Evolutionary conservation across 148 eudicot genomes (phyloP), one percentile per base, ranked within the genome.

Genomic region (Amaranthus palmeri): DNA sequence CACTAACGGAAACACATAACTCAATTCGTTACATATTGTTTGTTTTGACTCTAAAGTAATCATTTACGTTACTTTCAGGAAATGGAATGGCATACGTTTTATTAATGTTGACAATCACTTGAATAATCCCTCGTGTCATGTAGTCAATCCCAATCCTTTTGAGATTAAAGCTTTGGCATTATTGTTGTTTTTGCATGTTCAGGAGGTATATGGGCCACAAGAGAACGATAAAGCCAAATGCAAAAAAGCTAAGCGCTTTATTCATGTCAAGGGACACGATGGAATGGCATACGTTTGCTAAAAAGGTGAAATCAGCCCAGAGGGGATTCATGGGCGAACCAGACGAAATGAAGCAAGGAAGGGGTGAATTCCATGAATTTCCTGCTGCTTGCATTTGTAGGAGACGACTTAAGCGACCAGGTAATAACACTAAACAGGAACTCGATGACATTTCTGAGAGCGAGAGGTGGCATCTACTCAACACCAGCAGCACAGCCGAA

Each of bases 291-390:
- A 85, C 88, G 61, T 96, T 92, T 57, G 78, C 96, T 0, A 92
- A 77, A 67, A 92, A 92, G 83, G 99, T 96, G 3, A 96, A 88
- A 72, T 83, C 96, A 43, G 86, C 90, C 65, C 99, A 96, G 76
- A 80, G 86, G 65, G 99, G 96, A 41, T 96, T 96, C 81, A 85
- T 96, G 89, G 99, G 97, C 50, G 99, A 96, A 81, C 99, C 97
- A 11, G 91, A 92, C 46, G 99, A 92, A 84, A 78, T 88, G 79
- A 89, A 73, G 81, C 89, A 86, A 0, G 96, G 96, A 49, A 85
- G 85, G 55, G 86, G 85, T 0, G 99, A 96, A 61, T 96, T 92
- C 81, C 90, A 90, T 49, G 97, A 96, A 77, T 86, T 83, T 51
- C 99, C 99, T 45, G 81, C 87, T 52, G 72, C 90, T 65, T 96